A percentile compares a stretch with the other conserved stretches of the same genome.
These are phyloP conservation scores for Zygotorulaspora chibaensis DNA, from an alignment of 805 yeast genomes.

Conservation along the genomic window DNA sequence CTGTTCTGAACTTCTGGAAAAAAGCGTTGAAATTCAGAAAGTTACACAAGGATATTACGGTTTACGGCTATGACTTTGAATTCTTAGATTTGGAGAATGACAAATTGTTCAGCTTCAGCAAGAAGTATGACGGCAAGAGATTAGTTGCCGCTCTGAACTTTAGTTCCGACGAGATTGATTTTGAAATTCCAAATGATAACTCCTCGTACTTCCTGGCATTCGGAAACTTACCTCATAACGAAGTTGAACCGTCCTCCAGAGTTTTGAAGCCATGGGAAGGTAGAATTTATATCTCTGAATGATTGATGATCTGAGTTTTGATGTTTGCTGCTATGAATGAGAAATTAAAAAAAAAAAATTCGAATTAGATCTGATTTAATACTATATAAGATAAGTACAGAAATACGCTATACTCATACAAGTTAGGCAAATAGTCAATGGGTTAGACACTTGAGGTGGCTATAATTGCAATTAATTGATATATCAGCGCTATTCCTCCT, in stretches of 20 bases:
- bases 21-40: conserved; percentile 43
- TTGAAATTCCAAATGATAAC: conserved; percentile 32
- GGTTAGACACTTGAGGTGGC: no score
- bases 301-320: not conserved
- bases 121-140: conserved; percentile 34
- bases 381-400: no score
- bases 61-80: conserved; percentile 43
- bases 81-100: conserved; percentile 42
- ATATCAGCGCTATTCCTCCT: no score
- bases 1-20: conserved; percentile 45
- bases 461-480: no score
- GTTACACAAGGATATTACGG: conserved; percentile 40
- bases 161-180: conserved; percentile 33
- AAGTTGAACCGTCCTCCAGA: conserved; percentile 18
- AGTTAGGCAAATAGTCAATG: no score
- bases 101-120: conserved; percentile 41
- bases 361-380: no score
- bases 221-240: conserved; percentile 34
- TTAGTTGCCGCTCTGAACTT: conserved; percentile 44
- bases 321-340: no score
- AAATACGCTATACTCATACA: no score
- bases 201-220: conserved; percentile 21
- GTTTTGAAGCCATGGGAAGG: conserved; percentile 44
- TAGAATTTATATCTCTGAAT: conserved; percentile 35
- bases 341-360: no score